Evolutionary conservation across 1,284 basidiomycete species (phyloP).

Genomic region (Coniferiporia weirii): DNA sequence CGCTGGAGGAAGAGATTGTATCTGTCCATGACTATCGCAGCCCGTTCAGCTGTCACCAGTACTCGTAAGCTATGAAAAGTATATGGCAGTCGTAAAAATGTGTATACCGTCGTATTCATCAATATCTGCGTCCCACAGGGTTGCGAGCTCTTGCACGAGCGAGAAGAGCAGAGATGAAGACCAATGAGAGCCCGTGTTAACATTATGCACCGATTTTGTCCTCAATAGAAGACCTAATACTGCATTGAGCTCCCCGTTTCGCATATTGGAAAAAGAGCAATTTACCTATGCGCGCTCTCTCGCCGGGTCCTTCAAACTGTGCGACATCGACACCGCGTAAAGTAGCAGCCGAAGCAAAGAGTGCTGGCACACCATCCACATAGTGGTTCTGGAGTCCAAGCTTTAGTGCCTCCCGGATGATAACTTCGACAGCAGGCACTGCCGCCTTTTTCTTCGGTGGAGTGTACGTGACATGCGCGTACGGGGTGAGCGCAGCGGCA

Average conservation of each 20-base stretch:
- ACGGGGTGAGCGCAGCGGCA: conserved; percentile 65
- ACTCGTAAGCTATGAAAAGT: conserved; percentile 16
- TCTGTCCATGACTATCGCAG: conserved; percentile 42
- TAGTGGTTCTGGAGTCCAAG: conserved; percentile 78
- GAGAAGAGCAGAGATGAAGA: conserved; percentile 69
- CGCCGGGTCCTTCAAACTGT: conserved; percentile 35
- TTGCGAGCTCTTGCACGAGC: conserved; percentile 64
- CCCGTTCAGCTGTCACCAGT: conserved; percentile 34
- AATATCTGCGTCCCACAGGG: conserved; percentile 41
- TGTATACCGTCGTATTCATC: conserved; percentile 46
- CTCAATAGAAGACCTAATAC: conserved; percentile 62
- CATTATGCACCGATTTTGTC: conserved; percentile 61
- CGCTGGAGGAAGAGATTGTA: conserved; percentile 64
- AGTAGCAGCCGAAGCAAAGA: conserved; percentile 56
- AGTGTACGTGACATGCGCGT: conserved; percentile 49
- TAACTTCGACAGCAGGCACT: conserved; percentile 57
- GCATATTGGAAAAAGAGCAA: neutral
- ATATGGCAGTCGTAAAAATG: conserved; percentile 1
- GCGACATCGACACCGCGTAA: conserved; percentile 39
- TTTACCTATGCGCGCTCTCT: conserved; percentile 59
- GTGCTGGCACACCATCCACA: conserved; percentile 63
- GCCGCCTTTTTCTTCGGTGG: conserved; percentile 58
- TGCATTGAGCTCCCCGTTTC: neutral
- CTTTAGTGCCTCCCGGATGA: conserved; percentile 80
- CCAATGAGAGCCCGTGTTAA: conserved; percentile 63